phyloP scores from a whole-genome alignment of 345 rosid species.

The Turnera subulata region DNA sequence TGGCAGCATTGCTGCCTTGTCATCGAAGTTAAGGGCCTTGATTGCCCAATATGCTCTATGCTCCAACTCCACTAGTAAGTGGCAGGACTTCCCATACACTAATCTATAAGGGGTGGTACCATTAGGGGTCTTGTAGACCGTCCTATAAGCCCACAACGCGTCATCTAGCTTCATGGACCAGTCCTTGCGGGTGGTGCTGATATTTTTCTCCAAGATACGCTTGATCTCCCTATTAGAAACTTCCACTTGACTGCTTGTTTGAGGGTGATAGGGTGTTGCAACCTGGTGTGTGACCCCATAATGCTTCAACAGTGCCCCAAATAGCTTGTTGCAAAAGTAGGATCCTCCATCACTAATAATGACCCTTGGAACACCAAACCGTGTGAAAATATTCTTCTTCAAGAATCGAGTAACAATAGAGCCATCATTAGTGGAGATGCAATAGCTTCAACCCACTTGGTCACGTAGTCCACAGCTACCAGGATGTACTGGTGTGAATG shows the following conservation, averaged over 20 bases:
- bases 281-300: neutral
- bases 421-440: neutral
- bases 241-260: neutral
- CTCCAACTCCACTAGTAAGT: too few species aligned
- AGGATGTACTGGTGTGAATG: too few species aligned
- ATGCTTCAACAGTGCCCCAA: neutral
- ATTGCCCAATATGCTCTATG: too few species aligned
- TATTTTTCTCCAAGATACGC: neutral
- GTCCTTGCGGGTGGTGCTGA: neutral
- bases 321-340: neutral
- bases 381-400: neutral
- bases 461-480: too few species aligned
- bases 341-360: neutral
- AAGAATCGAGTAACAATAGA: neutral
- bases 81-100: neutral
- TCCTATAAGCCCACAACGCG: neutral
- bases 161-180: neutral
- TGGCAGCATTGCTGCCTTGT: too few species aligned
- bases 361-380: neutral
- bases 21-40: too few species aligned
- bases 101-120: neutral
- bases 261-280: neutral
- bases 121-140: neutral
- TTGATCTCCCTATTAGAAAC: neutral
- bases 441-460: neutral